Percentiles rank a stretch among this genome's conserved stretches.
Evolutionary conservation across 371 early-diverging fungal genomes (phyloP).

Genomic region (Mortierella sp.): DNA sequence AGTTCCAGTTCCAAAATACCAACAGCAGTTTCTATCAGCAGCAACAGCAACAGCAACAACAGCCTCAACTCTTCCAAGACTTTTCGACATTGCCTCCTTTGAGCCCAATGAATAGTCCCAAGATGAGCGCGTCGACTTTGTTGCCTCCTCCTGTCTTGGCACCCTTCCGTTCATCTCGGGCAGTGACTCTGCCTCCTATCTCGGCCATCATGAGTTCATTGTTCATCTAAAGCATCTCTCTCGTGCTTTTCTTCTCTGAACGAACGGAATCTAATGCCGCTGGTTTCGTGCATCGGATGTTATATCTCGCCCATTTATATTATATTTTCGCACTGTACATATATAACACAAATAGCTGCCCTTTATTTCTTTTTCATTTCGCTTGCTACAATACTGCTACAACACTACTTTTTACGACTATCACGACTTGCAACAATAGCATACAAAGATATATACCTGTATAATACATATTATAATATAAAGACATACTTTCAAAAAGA

Average conservation of each 20-base stretch:
- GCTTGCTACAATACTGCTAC: slow-evolving; percentile 20
- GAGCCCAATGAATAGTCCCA: slow-evolving; percentile 33
- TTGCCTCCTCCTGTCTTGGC: slow-evolving; percentile 52
- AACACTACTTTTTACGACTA: slow-evolving; percentile 1
- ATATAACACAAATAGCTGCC: neutral
- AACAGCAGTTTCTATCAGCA: slow-evolving; percentile 39
- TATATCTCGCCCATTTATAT: neutral
- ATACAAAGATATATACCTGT: slow-evolving; percentile 4
- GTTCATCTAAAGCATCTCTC: slow-evolving; percentile 26
- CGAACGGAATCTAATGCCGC: neutral
- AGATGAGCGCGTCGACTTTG: slow-evolving; percentile 18
- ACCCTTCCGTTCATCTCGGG: slow-evolving; percentile 50
- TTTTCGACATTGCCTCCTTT: slow-evolving; percentile 26
- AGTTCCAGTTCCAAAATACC: slow-evolving; percentile 49
- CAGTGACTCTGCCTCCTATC: slow-evolving; percentile 55
- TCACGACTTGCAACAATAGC: slow-evolving; percentile 12
- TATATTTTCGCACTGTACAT: slow-evolving; percentile 5
- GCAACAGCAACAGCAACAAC: slow-evolving; percentile 4
- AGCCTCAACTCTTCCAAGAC: slow-evolving; percentile 28
- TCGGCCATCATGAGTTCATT: slow-evolving; percentile 55
- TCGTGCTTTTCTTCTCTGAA: neutral
- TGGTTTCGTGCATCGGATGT: neutral
- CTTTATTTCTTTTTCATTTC: neutral
- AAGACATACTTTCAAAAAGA: neutral
- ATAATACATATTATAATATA: neutral